phyloP scores from a whole-genome alignment of 176 grass and related monocot species.

The Puccinellia tenuiflora region DNA sequence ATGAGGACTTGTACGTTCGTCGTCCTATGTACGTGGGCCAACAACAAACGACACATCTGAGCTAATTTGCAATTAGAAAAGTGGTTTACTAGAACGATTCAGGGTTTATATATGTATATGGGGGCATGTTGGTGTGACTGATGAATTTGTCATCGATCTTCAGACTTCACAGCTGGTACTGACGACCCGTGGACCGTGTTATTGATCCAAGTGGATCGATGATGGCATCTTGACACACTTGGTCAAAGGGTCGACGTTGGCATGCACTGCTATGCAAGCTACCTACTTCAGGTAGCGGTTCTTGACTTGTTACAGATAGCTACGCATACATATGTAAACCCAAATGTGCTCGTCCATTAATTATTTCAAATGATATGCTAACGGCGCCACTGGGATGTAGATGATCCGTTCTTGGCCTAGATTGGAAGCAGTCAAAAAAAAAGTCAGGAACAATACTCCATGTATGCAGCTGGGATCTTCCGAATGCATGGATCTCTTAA shows the following conservation, averaged over 20 bases:
- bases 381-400: background rate
- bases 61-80: slow-evolving; percentile 5
- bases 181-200: background rate
- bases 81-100: background rate
- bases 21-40: background rate
- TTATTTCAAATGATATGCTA: background rate
- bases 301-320: background rate
- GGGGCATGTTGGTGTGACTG: background rate
- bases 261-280: background rate
- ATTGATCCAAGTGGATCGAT: background rate
- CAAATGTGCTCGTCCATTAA: background rate
- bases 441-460: background rate
- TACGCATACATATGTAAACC: background rate
- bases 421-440: slow-evolving; percentile 3
- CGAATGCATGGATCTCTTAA: background rate
- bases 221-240: background rate
- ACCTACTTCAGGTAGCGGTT: background rate
- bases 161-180: background rate
- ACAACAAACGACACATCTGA: slow-evolving; percentile 33
- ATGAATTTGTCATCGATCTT: background rate
- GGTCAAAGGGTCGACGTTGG: background rate
- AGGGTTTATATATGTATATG: background rate
- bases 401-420: background rate
- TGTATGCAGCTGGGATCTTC: background rate
- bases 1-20: background rate